Conservation (phyloP, 257 asterid species). For the Echium plantagineum region DNA sequence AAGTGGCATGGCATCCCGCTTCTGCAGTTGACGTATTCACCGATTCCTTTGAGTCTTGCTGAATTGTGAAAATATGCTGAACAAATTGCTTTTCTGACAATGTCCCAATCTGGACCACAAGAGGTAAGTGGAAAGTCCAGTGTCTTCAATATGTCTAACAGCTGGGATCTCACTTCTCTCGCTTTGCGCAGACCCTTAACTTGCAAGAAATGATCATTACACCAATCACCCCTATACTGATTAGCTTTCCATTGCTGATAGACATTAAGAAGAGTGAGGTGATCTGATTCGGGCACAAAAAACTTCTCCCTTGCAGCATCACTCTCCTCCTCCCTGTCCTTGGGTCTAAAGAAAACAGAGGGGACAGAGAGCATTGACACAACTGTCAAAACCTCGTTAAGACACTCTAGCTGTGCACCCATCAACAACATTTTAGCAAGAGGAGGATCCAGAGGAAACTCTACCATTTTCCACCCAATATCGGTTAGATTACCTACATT, state of each 20-base stretch:
- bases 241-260: constrained; percentile 88
- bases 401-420: constrained; percentile 68
- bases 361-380: constrained; percentile 98
- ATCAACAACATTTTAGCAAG: constrained; percentile 90
- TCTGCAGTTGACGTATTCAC: constrained; percentile 81
- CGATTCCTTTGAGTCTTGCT: constrained; percentile 70
- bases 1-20: constrained; percentile 93
- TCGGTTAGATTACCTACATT: constrained; percentile 76
- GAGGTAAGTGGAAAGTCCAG: constrained; percentile 66
- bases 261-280: constrained; percentile 70
- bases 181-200: constrained; percentile 88
- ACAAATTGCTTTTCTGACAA: constrained; percentile 79
- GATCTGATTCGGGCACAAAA: constrained; percentile 92
- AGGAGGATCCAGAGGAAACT: constrained; percentile 97
- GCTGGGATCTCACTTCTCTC: constrained; percentile 83
- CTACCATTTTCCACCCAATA: constrained; percentile 97
- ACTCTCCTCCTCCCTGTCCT: constrained; percentile 93
- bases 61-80: constrained; percentile 90
- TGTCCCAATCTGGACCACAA: constrained; percentile 87
- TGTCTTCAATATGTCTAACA: constrained; percentile 66
- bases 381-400: constrained; percentile 78
- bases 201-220: constrained; percentile 81
- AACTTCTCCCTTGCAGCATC: constrained; percentile 92
- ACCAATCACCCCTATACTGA: constrained; percentile 86
- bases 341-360: constrained; percentile 84